Evolutionary conservation across 805 yeast genomes (phyloP).

Genomic region (Lachancea meyersii): DNA sequence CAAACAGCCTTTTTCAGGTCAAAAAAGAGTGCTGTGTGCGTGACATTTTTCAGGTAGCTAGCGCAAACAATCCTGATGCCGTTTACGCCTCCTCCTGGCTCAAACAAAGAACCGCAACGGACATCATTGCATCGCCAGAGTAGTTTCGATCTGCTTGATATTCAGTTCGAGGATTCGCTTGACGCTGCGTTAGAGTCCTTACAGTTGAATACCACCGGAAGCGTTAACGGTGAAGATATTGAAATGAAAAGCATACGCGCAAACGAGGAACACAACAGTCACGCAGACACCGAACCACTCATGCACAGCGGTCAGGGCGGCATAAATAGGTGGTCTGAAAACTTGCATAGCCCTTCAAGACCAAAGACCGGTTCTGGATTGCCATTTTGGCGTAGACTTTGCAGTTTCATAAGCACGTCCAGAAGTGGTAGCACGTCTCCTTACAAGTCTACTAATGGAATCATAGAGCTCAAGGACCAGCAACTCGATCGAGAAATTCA

Average conservation of each 20-base stretch:
- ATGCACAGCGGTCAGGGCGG: slow-evolving; percentile 9
- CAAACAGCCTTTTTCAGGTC: too few relatives aligned
- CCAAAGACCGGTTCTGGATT: neutral
- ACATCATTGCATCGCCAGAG: slow-evolving; percentile 9
- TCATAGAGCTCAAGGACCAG: slow-evolving; percentile 25
- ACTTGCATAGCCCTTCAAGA: neutral
- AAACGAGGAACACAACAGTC: slow-evolving; percentile 12
- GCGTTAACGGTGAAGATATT: slow-evolving; percentile 19
- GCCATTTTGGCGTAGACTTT: slow-evolving; percentile 15
- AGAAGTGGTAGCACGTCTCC: slow-evolving; percentile 7
- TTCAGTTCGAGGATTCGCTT: slow-evolving; percentile 55
- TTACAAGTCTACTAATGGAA: slow-evolving; percentile 2
- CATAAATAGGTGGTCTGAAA: slow-evolving; percentile 5
- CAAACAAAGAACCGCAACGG: slow-evolving; percentile 7
- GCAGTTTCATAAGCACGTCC: slow-evolving; percentile 7
- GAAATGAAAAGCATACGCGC: slow-evolving; percentile 26
- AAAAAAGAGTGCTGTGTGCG: too few relatives aligned
- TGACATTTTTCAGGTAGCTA: neutral
- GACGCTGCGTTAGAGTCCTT: slow-evolving; percentile 56
- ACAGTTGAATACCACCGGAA: slow-evolving; percentile 33
- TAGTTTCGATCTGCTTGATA: slow-evolving; percentile 47
- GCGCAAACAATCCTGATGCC: slow-evolving; percentile 15
- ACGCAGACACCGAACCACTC: slow-evolving; percentile 12
- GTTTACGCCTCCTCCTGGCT: slow-evolving; percentile 21
- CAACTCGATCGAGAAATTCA: slow-evolving; percentile 38